Evolutionary conservation across 495 filamentous ascomycete species (phyloP), one percentile per base, ranked within the genome.

Genomic region (Aspergillus taichungensis): DNA sequence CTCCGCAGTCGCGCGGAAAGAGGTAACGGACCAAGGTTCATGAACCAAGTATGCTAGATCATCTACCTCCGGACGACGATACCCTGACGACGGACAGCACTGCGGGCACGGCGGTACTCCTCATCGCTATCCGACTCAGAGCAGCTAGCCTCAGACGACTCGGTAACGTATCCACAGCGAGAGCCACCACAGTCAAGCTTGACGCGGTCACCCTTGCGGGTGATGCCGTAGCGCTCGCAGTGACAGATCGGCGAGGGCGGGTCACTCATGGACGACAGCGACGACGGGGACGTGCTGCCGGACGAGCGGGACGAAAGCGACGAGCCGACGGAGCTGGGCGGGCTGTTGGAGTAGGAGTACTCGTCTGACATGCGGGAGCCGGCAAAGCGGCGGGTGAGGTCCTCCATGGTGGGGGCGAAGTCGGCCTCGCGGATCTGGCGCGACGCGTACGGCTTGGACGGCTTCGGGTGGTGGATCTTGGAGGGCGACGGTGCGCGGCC

Each of bases 171-270:
- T 47, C 85, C 84, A 64, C 89, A 95, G 59, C 88, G 81, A 47
- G 77, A 70, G 49, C 89, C 89, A 36, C 88, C 88, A 55, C 89
- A 95, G 76, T 95, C 89, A 50, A 95, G 79, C 77, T 88, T 92
- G 77, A 95, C 84, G 45, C 88, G 78, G 60, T 89, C 84, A 49
- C 89, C 89, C 69, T 81, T 80, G 68, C 88, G 85, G 46, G 89
- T 96, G 74, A 96, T 94, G 45, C 89, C 89, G 72, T 92, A 96
- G 72, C 89, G 87, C 56, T 96, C 86, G 67, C 89, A 95, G 47
- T 79, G 83, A 76, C 89, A 96, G 45, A 68, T 59, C 33, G 73
- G 70, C 40, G 75, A 78, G 63, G 78, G 77, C 61, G 80, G 80
- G 60, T 86, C 85, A 53, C 77, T 84, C 55, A 90, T 72, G 42